Conservation (phyloP, 2,329 filamentous ascomycete genomes). For the Epichloe sp. region DNA sequence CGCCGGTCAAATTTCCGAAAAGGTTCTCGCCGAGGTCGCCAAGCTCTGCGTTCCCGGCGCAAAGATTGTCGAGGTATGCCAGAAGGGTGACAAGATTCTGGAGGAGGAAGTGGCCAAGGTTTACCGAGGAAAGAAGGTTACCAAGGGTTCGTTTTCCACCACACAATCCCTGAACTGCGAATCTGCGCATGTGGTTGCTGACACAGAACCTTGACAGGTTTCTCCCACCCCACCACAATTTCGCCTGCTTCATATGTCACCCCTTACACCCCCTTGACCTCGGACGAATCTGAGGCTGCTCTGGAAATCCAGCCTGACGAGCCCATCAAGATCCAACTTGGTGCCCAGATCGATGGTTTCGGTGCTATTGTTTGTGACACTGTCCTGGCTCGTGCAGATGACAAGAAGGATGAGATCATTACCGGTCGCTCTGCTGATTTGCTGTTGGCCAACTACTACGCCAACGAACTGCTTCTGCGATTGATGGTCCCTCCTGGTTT, state of each 20-base stretch:
- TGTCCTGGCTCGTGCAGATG: constrained; percentile 55
- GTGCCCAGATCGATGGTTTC: constrained; percentile 95
- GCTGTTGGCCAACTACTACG: constrained; percentile 81
- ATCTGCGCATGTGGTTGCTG: not conserved
- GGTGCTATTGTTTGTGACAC: constrained; percentile 94
- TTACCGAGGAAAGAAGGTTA: constrained; percentile 95
- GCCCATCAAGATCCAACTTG: constrained; percentile 94
- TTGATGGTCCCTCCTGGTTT: constrained; percentile 86
- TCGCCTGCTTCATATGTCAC: constrained; percentile 91
- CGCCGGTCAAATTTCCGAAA: constrained; percentile 87
- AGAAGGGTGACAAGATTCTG: constrained; percentile 88
- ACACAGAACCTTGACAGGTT: constrained; percentile 37
- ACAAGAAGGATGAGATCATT: constrained; percentile 49
- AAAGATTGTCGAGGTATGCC: constrained; percentile 89
- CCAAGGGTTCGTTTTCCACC: constrained; percentile 53
- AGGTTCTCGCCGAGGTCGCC: constrained; percentile 77
- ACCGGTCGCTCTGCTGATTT: constrained; percentile 75
- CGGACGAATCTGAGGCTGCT: constrained; percentile 74
- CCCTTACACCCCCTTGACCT: constrained; percentile 83
- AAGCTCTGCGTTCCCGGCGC: constrained; percentile 65
- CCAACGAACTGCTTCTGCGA: constrained; percentile 86
- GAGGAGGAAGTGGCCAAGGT: constrained; percentile 91
- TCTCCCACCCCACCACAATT: constrained; percentile 87
- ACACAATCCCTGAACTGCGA: not conserved
- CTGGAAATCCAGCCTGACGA: constrained; percentile 72